Evolutionary conservation across 108 stramenopile species (phyloP), one percentile per base, ranked within the genome.

Genomic region (Parietichytrium sp.): DNA sequence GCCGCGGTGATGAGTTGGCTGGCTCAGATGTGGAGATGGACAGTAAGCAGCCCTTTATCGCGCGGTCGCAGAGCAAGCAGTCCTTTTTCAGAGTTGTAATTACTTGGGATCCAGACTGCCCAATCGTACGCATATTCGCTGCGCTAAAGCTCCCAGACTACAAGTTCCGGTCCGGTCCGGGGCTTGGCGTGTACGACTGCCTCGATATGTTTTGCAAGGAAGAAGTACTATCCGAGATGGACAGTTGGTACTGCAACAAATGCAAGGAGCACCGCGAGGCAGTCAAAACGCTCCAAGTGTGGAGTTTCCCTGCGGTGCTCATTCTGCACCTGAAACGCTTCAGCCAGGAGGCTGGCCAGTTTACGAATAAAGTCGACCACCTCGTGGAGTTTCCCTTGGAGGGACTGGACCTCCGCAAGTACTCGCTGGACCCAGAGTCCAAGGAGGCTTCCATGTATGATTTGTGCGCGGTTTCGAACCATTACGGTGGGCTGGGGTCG

Each of bases 301-400:
- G 94, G 84, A 87, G 93, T 29, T 81, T 94, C 12, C 98, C 98
- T 3, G 94, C 95, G 33, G 93, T 97, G 16, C 88, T 99, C 20
- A 95, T 99, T 53, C 79, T 99, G 47, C 95, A 97, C 83, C 89
- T 99, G 51, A 99, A 99, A 86, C 86, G 98, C 33, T 99, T 99
- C 82, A 88, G 92, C 30, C 97, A 91, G 16, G 10, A 27, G 29
- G 55, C 33, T n/a, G 92, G 90, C 3, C 94, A 95, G 82, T 92
- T 94, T 49, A 92, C 96, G 7, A 91, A 98, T 79, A 99, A 99
- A 82, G 93, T 99, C 61, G 93, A 94, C 30, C 88, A 90, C 15
- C 89, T 93, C 10, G 93, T 99, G 30, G 92, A 95, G 78, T 99
- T 98, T 78, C 98, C 98, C 31, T 49, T 98, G 55, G 84, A 83